A percentile compares a stretch with the other conserved stretches of the same genome.
Conservation (phyloP, 2,329 filamentous ascomycete species). For the Colletotrichum sp. region DNA sequence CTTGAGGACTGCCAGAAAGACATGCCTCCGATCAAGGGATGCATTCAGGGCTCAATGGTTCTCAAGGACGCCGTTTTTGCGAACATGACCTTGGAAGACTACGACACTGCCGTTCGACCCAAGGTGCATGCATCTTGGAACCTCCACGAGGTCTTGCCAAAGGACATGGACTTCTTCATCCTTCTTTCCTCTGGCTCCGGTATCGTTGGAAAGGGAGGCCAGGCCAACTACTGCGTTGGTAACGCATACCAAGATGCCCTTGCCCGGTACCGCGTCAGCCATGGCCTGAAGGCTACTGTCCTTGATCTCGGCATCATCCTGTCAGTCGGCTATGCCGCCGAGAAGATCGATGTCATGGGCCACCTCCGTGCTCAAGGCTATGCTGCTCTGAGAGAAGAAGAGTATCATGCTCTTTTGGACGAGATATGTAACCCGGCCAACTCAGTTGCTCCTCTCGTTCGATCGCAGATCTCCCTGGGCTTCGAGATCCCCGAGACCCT, state of each 20-base stretch:
- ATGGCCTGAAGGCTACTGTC: constrained; percentile 46
- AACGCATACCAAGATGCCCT: constrained; percentile 48
- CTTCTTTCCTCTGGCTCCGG: constrained; percentile 32
- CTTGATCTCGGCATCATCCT: constrained; percentile 59
- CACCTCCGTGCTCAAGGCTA: not conserved
- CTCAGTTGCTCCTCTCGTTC: not conserved
- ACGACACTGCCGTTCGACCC: constrained; percentile 29
- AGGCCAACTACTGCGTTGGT: constrained; percentile 49
- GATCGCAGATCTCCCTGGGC: not conserved
- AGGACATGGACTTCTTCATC: constrained; percentile 39
- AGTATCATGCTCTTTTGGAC: not conserved
- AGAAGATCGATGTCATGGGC: not conserved
- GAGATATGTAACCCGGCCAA: not conserved
- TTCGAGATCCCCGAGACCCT: not conserved
- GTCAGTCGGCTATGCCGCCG: constrained; percentile 40
- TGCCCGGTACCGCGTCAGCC: constrained; percentile 40
- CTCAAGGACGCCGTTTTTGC: constrained; percentile 33
- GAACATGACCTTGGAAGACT: constrained; percentile 39
- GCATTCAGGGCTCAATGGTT: constrained; percentile 43
- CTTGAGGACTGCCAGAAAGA: not conserved
- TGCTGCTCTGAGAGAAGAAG: not conserved
- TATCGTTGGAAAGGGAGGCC: constrained; percentile 31
- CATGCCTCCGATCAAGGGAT: not conserved
- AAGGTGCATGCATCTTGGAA: constrained; percentile 35
- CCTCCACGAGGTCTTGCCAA: constrained; percentile 31